Conservation (phyloP, 306 rosid species). For the Vigna unguiculata region DNA sequence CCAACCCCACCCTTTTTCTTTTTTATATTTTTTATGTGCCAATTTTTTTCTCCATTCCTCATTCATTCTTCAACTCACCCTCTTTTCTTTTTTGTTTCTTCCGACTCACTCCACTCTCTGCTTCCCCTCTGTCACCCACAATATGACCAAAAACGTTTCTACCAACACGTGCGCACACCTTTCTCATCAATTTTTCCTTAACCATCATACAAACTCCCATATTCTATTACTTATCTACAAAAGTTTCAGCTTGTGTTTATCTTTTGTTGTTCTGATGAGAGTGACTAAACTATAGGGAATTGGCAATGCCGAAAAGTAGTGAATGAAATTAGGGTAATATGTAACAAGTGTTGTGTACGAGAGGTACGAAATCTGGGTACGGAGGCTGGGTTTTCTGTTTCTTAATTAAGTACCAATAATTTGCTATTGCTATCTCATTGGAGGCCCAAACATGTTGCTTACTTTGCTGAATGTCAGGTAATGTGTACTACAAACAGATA, state of each 20-base stretch:
- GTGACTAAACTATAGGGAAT: too few relatives aligned
- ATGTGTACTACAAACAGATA: too few relatives aligned
- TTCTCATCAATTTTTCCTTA: neutral
- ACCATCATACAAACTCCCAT: neutral
- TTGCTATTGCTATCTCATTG: neutral
- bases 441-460: neutral
- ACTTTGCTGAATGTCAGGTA: neutral
- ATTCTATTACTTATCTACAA: neutral
- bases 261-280: neutral
- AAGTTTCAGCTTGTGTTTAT: neutral
- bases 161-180: conserved; percentile 38
- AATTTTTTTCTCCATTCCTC: conserved; percentile 36
- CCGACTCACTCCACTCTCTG: neutral
- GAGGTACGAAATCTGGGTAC: neutral
- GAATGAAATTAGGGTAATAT: neutral
- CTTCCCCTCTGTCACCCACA: conserved; percentile 41
- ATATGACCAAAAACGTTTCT: conserved; percentile 42
- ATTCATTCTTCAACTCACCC: neutral
- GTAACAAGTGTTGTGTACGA: neutral
- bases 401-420: conserved; percentile 6
- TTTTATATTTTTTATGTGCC: conserved; percentile 39
- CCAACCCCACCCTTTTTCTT: neutral
- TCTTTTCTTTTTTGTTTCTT: neutral
- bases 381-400: neutral
- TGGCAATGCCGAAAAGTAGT: conserved; percentile 2